phyloP scores from a whole-genome alignment of 148 eudicot species.

The Vaccinium macrocarpon region DNA sequence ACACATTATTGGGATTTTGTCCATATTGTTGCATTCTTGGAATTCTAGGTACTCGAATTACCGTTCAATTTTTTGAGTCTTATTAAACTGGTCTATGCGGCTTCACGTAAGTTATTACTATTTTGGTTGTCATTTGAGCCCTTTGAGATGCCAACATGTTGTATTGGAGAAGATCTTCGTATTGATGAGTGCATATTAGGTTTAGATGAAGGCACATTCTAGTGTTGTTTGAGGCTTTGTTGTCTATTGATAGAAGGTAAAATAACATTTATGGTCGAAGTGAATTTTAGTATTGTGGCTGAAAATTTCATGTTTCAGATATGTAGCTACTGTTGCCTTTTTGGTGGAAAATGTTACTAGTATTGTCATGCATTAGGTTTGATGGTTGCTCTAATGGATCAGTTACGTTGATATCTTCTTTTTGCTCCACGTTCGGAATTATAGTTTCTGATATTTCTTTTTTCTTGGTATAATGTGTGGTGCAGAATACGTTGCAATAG shows the following conservation, averaged over 20 bases:
- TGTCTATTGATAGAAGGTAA: background rate
- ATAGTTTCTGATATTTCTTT: background rate
- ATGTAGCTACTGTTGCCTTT: background rate
- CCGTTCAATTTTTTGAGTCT: background rate
- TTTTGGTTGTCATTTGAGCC: background rate
- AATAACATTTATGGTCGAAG: background rate
- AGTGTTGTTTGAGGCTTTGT: background rate
- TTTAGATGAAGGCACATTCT: background rate
- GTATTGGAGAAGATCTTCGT: background rate
- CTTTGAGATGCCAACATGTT: background rate
- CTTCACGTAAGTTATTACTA: background rate
- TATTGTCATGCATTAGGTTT: too few species aligned
- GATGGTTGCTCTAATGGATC: background rate
- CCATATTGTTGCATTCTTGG: background rate
- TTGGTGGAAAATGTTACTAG: background rate
- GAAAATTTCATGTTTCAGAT: background rate
- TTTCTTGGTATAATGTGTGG: slow-evolving; percentile 11
- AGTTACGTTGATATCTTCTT: background rate
- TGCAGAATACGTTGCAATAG: slow-evolving; percentile 30
- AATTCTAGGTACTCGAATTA: background rate
- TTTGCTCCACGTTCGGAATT: background rate
- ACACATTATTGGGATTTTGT: background rate
- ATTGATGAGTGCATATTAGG: background rate
- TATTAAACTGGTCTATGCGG: background rate
- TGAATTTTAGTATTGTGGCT: background rate